Evolutionary conservation across 495 filamentous ascomycete species (phyloP).

Genomic region (Neurospora discreta): DNA sequence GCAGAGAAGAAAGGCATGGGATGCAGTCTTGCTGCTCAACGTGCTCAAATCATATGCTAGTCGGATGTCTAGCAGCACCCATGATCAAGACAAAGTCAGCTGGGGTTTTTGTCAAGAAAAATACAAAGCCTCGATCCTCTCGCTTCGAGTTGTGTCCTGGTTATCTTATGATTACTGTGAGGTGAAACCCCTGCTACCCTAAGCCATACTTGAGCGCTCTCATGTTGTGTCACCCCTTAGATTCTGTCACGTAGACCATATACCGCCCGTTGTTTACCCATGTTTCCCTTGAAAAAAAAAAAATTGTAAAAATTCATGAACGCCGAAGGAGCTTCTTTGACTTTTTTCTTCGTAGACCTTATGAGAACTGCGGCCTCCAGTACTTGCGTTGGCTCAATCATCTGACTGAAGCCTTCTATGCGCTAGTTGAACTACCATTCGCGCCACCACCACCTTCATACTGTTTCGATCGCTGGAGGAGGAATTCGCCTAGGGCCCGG

Average conservation of each 20-base stretch:
- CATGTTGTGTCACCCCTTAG: background rate
- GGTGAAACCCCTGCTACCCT: background rate
- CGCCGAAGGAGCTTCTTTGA: background rate
- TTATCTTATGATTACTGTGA: background rate
- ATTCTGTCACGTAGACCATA: background rate
- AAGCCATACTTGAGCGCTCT: background rate
- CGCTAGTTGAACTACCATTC: background rate
- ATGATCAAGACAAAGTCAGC: background rate
- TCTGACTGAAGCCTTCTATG: background rate
- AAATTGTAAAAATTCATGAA: no score
- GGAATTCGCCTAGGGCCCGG: constrained; percentile 72
- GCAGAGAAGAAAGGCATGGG: constrained; percentile 3
- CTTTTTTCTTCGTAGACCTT: background rate
- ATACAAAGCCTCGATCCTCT: background rate
- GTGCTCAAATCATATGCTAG: background rate
- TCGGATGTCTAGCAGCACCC: background rate
- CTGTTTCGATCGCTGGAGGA: constrained; percentile 73
- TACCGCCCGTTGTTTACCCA: background rate
- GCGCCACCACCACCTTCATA: constrained; percentile 33
- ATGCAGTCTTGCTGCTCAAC: background rate
- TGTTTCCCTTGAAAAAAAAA: no score
- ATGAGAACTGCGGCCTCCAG: background rate
- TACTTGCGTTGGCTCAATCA: background rate
- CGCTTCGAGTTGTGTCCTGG: background rate
- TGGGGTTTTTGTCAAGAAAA: background rate